phyloP scores from a whole-genome alignment of 331 rosid species.

The Cucumis variabilis region DNA sequence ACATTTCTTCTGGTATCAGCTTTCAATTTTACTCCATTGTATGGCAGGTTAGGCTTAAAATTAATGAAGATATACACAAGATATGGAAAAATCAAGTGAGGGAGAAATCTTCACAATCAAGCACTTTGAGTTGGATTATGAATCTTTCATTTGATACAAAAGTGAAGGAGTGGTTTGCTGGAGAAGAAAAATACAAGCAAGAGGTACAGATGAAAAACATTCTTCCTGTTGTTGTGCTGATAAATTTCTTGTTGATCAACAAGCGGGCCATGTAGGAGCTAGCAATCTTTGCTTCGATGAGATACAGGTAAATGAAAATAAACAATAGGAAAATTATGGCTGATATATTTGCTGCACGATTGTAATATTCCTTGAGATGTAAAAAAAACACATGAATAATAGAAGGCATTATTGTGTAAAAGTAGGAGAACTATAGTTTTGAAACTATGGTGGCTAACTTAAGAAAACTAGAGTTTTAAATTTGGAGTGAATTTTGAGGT shows the following conservation, averaged over 20 bases:
- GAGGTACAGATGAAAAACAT: slow-evolving; percentile 88
- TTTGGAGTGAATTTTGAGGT: not conserved
- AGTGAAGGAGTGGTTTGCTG: slow-evolving; percentile 93
- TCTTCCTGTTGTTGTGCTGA: slow-evolving; percentile 95
- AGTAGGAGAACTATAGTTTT: not conserved
- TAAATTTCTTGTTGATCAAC: slow-evolving; percentile 66
- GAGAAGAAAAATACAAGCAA: slow-evolving; percentile 88
- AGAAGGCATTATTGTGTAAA: not conserved
- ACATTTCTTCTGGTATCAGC: slow-evolving; percentile 11
- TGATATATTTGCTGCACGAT: not conserved
- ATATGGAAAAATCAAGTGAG: slow-evolving; percentile 83
- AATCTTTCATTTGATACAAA: slow-evolving; percentile 82
- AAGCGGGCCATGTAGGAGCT: slow-evolving; percentile 74
- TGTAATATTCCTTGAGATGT: not conserved
- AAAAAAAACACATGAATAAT: not conserved
- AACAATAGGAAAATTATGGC: not conserved
- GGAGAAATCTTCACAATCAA: slow-evolving; percentile 74
- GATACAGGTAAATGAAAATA: slow-evolving; percentile 71
- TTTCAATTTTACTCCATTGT: slow-evolving; percentile 35
- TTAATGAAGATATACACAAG: slow-evolving; percentile 95
- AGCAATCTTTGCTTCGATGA: slow-evolving; percentile 95
- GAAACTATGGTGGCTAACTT: not conserved
- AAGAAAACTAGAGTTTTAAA: not conserved
- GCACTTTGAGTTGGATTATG: slow-evolving; percentile 82
- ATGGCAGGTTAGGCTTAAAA: slow-evolving; percentile 94